Evolutionary conservation across 2,329 filamentous ascomycete genomes (phyloP).

Genomic region (Talaromyces rugulosus): DNA sequence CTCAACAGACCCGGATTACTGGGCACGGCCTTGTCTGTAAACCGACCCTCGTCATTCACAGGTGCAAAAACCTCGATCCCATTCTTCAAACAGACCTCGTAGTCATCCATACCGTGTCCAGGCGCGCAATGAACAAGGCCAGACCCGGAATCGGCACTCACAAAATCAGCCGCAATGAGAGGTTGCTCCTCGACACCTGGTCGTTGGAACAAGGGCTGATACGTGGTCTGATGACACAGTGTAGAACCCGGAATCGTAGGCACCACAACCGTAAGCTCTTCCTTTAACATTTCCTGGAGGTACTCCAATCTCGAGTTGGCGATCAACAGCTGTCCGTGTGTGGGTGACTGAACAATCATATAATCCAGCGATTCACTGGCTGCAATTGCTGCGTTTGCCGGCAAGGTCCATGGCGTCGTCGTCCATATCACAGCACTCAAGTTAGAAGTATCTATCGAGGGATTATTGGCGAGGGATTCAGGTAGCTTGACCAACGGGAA

Average conservation of each 20-base stretch:
- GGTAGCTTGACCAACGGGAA: slow-evolving; percentile 62
- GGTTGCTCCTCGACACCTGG: slow-evolving; percentile 56
- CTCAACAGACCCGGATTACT: slow-evolving; percentile 62
- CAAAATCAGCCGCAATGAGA: slow-evolving; percentile 81
- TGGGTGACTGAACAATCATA: slow-evolving; percentile 56
- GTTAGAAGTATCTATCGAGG: slow-evolving; percentile 41
- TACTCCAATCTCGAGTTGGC: slow-evolving; percentile 65
- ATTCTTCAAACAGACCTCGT: slow-evolving; percentile 69
- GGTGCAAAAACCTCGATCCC: slow-evolving; percentile 75
- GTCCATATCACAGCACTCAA: slow-evolving; percentile 94
- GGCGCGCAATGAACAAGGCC: slow-evolving; percentile 93
- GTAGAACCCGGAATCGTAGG: slow-evolving; percentile 60
- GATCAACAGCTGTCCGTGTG: slow-evolving; percentile 62
- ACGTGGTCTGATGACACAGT: slow-evolving; percentile 59
- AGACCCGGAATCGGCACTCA: slow-evolving; percentile 83
- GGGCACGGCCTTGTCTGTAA: slow-evolving; percentile 75
- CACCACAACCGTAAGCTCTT: slow-evolving; percentile 48
- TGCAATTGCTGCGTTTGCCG: slow-evolving; percentile 86
- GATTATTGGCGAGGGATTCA: slow-evolving; percentile 38
- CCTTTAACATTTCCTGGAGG: slow-evolving; percentile 49
- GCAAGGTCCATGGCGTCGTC: slow-evolving; percentile 95
- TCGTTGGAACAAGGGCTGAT: slow-evolving; percentile 67
- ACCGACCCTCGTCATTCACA: slow-evolving; percentile 74
- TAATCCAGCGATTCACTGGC: slow-evolving; percentile 73
- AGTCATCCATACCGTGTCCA: slow-evolving; percentile 95